phyloP scores from a whole-genome alignment of 1,284 basidiomycete species.

The Sanghuangporus sanghuang region DNA sequence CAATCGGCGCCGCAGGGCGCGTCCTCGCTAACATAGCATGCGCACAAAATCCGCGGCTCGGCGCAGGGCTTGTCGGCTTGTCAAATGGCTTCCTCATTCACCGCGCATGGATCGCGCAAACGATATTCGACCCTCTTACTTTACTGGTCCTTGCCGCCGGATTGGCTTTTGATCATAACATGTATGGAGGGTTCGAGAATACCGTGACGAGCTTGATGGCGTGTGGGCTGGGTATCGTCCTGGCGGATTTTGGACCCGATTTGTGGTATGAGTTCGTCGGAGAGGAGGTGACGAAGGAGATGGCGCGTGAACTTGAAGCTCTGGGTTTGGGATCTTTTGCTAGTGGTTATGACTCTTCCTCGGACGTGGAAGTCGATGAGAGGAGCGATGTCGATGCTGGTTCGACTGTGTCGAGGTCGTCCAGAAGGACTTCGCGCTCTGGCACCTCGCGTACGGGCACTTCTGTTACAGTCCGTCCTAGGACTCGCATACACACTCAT shows the following conservation, averaged over 20 bases:
- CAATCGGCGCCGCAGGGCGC: conserved; percentile 15
- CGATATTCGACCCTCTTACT: conserved; percentile 53
- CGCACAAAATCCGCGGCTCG: conserved; percentile 27
- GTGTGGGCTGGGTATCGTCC: conserved; percentile 60
- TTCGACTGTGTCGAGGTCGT: conserved; percentile 2
- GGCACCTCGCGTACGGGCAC: conserved; percentile 7
- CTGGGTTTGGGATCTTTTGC: conserved; percentile 23
- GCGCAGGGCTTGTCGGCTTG: conserved; percentile 58
- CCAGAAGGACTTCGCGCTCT: conserved; percentile 5
- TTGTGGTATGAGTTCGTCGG: conserved; percentile 53
- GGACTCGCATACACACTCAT: not conserved
- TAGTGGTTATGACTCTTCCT: conserved; percentile 19
- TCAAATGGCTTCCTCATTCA: conserved; percentile 72
- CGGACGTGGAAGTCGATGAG: not conserved
- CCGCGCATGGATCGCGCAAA: conserved; percentile 57
- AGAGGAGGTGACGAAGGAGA: conserved; percentile 35
- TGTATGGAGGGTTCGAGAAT: conserved; percentile 54
- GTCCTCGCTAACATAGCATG: conserved; percentile 13
- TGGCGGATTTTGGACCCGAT: conserved; percentile 59
- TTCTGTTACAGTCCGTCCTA: conserved; percentile 13
- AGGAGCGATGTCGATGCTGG: conserved; percentile 14
- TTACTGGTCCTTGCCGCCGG: conserved; percentile 59
- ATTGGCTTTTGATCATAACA: conserved; percentile 60
- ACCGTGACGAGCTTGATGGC: conserved; percentile 58
- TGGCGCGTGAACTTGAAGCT: conserved; percentile 52